A percentile compares a stretch with the other conserved stretches of the same genome.
Conservation (phyloP, 495 filamentous ascomycete species). For the Penicillium antarcticum region DNA sequence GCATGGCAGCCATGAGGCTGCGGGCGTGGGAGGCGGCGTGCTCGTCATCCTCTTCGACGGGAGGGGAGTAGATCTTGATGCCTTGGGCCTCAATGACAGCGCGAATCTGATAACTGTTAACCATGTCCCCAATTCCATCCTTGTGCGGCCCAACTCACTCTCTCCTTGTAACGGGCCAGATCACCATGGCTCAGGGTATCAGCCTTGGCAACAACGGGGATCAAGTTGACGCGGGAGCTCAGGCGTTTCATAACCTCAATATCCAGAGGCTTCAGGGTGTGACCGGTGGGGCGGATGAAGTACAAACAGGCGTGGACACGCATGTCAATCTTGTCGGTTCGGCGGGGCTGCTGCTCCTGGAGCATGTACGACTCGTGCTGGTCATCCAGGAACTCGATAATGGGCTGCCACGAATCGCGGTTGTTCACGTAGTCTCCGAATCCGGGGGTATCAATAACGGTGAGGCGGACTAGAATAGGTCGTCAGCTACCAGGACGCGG, state of each 20-base stretch:
- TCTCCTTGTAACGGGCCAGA: slow-evolving; percentile 86
- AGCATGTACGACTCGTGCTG: slow-evolving; percentile 99
- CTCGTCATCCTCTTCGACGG: slow-evolving; percentile 96
- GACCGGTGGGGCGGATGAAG: slow-evolving; percentile 97
- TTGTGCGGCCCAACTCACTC: slow-evolving; percentile 52
- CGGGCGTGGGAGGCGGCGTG: slow-evolving; percentile 90
- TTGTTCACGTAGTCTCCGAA: slow-evolving; percentile 99
- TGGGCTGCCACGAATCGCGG: slow-evolving; percentile 98
- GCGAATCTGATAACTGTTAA: slow-evolving; percentile 62
- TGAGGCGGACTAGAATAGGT: slow-evolving; percentile 75
- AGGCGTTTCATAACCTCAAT: slow-evolving; percentile 99
- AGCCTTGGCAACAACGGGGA: slow-evolving; percentile 97
- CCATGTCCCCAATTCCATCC: not conserved
- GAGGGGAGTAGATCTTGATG: slow-evolving; percentile 98
- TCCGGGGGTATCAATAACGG: slow-evolving; percentile 97
- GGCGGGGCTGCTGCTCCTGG: slow-evolving; percentile 98
- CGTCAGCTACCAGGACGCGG: slow-evolving; percentile 11
- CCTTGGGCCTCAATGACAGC: slow-evolving; percentile 95
- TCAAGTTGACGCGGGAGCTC: slow-evolving; percentile 95
- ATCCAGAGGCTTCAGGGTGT: slow-evolving; percentile 96
- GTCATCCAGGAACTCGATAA: slow-evolving; percentile 99
- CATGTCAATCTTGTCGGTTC: slow-evolving; percentile 97
- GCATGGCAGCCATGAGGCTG: slow-evolving; percentile 93
- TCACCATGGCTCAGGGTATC: slow-evolving; percentile 94
- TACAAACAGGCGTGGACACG: slow-evolving; percentile 98